phyloP scores from a whole-genome alignment of 148 eudicot species.

The Dianthus caryophyllus region DNA sequence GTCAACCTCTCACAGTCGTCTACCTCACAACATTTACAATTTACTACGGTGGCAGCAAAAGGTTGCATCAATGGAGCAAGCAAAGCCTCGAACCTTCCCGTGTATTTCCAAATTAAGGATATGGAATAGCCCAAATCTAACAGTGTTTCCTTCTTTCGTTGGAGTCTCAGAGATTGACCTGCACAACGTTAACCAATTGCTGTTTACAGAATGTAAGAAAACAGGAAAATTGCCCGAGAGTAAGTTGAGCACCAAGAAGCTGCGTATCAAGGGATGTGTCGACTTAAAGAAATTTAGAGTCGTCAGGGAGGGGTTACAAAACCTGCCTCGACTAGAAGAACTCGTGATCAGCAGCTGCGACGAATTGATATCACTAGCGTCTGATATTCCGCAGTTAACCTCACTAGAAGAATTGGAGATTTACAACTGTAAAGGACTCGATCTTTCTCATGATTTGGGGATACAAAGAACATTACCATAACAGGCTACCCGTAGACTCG shows the following conservation, averaged over 20 bases:
- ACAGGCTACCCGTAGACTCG: neutral
- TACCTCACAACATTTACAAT: conserved; percentile 17
- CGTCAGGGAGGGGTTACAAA: conserved; percentile 14
- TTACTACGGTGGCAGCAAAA: too few species aligned
- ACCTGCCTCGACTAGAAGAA: conserved; percentile 8
- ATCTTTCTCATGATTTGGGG: neutral
- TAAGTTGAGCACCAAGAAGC: neutral
- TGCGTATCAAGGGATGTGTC: conserved; percentile 22
- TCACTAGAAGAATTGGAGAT: too few species aligned
- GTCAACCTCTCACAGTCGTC: conserved; percentile 22
- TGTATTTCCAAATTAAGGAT: too few species aligned
- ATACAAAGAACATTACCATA: too few species aligned
- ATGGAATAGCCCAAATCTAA: conserved; percentile 27
- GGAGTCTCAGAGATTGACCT: conserved; percentile 16
- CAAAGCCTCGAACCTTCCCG: too few species aligned
- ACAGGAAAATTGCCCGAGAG: neutral
- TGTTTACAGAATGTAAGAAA: conserved; percentile 17
- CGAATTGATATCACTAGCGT: conserved; percentile 11
- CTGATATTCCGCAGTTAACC: too few species aligned
- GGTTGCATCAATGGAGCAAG: too few species aligned
- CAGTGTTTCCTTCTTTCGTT: conserved; percentile 18
- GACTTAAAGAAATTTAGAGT: too few species aligned
- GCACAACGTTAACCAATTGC: conserved; percentile 19
- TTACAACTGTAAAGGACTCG: too few species aligned
- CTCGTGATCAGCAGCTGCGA: conserved; percentile 19